Conservation (phyloP, 768 basidiomycete species). For the Xerocomus spinulosus region DNA sequence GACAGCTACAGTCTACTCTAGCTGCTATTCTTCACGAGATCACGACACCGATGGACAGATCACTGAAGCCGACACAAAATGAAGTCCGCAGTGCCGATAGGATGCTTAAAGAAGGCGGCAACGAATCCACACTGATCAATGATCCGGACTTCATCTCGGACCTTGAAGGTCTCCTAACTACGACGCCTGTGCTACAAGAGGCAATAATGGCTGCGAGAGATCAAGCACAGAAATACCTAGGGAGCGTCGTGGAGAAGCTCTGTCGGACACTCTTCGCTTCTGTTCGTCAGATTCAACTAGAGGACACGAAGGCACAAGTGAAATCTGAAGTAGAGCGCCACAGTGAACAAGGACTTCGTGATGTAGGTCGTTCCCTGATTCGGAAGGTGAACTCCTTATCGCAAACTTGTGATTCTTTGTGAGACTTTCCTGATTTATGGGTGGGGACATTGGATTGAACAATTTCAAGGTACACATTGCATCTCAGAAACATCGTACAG, state of each 20-base stretch:
- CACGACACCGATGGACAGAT: not conserved
- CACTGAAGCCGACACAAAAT: conserved; percentile 7
- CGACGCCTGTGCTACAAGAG: conserved; percentile 18
- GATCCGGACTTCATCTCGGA: conserved; percentile 23
- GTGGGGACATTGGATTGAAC: no score
- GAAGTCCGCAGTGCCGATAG: conserved; percentile 13
- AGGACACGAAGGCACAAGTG: conserved; percentile 14
- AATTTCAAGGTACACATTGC: conserved; percentile 14
- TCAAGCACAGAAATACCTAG: conserved; percentile 19
- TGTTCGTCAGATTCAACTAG: conserved; percentile 14
- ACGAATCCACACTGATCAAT: conserved; percentile 15
- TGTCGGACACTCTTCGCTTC: conserved; percentile 9
- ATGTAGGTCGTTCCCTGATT: conserved; percentile 9
- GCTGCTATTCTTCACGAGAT: conserved; percentile 16
- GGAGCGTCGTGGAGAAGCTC: conserved; percentile 14
- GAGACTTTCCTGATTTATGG: not conserved
- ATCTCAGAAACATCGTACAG: conserved; percentile 6
- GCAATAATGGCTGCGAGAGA: conserved; percentile 8
- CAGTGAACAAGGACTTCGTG: conserved; percentile 15
- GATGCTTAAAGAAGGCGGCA: conserved; percentile 21
- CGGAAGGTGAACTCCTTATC: conserved; percentile 19
- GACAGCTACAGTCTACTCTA: conserved; percentile 8
- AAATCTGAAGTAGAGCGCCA: conserved; percentile 10
- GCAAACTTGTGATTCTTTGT: conserved; percentile 15
- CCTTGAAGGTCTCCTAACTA: conserved; percentile 11